Conservation (phyloP, 306 rosid species). For the Alnus glutinosa region DNA sequence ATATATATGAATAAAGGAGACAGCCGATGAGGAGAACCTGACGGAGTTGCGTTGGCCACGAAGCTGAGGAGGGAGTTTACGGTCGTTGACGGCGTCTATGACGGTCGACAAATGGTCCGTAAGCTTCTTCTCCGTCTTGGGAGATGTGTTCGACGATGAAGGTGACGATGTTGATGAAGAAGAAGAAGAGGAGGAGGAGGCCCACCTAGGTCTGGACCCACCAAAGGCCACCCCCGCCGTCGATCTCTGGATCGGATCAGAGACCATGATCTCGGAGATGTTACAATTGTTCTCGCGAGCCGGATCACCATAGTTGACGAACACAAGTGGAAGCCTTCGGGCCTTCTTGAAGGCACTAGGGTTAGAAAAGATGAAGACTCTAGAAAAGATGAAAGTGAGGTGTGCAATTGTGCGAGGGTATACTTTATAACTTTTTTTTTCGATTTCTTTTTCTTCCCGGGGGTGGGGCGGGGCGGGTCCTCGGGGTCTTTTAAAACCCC, state of each 20-base stretch:
- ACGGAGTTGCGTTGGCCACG: conserved; percentile 84
- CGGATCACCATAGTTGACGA: conserved; percentile 43
- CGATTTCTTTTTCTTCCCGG: too few species aligned
- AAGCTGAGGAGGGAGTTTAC: conserved; percentile 81
- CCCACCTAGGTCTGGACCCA: conserved; percentile 17
- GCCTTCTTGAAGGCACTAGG: neutral
- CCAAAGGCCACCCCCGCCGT: conserved; percentile 11
- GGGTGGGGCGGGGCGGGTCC: too few species aligned
- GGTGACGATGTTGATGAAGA: conserved; percentile 32
- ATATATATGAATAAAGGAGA: neutral
- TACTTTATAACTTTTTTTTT: too few species aligned
- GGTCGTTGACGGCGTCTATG: conserved; percentile 76
- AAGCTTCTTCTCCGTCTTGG: conserved; percentile 57
- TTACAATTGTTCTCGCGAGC: conserved; percentile 29
- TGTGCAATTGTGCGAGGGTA: too few species aligned
- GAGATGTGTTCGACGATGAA: conserved; percentile 42
- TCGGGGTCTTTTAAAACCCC: too few species aligned
- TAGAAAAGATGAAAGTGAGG: too few species aligned
- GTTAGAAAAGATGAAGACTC: too few species aligned
- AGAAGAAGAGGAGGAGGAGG: conserved; percentile 29
- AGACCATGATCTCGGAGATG: conserved; percentile 17
- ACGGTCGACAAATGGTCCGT: conserved; percentile 65
- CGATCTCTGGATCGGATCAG: conserved; percentile 21
- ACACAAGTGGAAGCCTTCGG: neutral
- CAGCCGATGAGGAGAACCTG: conserved; percentile 39